These are phyloP conservation scores for Penicillium pancosmium DNA, from an alignment of 495 filamentous ascomycete genomes.

Conservation along the genomic window DNA sequence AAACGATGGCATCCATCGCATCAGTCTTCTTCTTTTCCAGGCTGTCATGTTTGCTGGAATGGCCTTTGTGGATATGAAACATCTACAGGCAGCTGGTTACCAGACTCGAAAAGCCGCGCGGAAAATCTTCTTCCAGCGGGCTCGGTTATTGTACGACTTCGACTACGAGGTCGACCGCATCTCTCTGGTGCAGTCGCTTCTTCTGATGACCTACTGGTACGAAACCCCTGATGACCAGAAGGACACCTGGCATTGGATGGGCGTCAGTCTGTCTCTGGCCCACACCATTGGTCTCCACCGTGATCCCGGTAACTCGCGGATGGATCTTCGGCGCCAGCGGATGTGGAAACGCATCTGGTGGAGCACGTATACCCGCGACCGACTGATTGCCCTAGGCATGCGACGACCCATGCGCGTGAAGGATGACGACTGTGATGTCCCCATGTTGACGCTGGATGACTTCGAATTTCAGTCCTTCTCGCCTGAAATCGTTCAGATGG, in stretches of 20 bases:
- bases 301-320: constrained; percentile 73
- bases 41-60: constrained; percentile 81
- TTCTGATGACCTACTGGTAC: constrained; percentile 91
- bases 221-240: constrained; percentile 89
- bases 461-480: constrained; percentile 75
- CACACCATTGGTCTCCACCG: constrained; percentile 84
- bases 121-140: constrained; percentile 77
- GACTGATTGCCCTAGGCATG: constrained; percentile 86
- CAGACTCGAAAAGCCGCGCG: constrained; percentile 70
- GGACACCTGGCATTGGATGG: constrained; percentile 93
- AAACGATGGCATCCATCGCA: constrained; percentile 65
- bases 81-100: constrained; percentile 71
- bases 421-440: constrained; percentile 85
- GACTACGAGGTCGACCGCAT: constrained; percentile 84
- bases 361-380: constrained; percentile 90
- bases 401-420: constrained; percentile 86
- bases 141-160: constrained; percentile 79
- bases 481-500: constrained; percentile 64
- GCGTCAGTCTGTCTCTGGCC: constrained; percentile 78
- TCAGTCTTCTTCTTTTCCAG: constrained; percentile 80
- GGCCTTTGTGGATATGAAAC: constrained; percentile 73
- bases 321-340: constrained; percentile 68
- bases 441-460: constrained; percentile 80
- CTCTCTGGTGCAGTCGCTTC: constrained; percentile 76
- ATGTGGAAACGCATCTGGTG: constrained; percentile 95